These are phyloP conservation scores for Ramicandelaber brevisporus DNA, from an alignment of 192 early-diverging fungal genomes.

Conservation along the genomic window DNA sequence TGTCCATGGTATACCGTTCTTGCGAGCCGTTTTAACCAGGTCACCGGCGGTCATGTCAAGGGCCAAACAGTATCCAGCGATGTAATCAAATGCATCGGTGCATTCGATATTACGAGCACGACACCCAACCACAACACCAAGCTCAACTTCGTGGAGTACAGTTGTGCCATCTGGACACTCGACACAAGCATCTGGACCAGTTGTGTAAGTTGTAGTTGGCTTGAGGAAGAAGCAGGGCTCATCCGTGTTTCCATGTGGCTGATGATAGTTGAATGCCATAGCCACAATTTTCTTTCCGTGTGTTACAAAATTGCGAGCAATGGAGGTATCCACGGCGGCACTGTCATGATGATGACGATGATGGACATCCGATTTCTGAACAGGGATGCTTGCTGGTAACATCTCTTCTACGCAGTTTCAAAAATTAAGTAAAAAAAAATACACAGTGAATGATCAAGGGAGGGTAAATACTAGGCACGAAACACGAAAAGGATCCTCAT, in stretches of 20 bases:
- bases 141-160: constrained; percentile 85
- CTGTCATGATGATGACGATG: no score
- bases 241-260: no score
- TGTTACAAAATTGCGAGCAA: constrained; percentile 20
- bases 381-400: no score
- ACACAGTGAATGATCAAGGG: no score
- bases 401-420: no score
- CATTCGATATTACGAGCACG: constrained; percentile 43
- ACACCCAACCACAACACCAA: constrained; percentile 74
- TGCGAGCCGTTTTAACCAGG: constrained; percentile 61
- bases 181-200: no score
- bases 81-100: constrained; percentile 26
- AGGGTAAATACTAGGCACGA: no score
- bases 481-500: no score
- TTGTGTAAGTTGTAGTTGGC: constrained; percentile 69
- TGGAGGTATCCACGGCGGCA: no score
- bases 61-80: constrained; percentile 58
- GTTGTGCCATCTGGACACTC: constrained; percentile 55
- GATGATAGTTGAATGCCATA: constrained; percentile 87
- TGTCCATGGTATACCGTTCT: constrained; percentile 72
- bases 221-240: constrained; percentile 91
- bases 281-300: constrained; percentile 70
- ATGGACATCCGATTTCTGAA: no score
- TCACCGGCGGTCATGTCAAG: constrained; percentile 86
- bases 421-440: no score